Conservation (phyloP, 768 basidiomycete species). For the Lepiota venenata region DNA sequence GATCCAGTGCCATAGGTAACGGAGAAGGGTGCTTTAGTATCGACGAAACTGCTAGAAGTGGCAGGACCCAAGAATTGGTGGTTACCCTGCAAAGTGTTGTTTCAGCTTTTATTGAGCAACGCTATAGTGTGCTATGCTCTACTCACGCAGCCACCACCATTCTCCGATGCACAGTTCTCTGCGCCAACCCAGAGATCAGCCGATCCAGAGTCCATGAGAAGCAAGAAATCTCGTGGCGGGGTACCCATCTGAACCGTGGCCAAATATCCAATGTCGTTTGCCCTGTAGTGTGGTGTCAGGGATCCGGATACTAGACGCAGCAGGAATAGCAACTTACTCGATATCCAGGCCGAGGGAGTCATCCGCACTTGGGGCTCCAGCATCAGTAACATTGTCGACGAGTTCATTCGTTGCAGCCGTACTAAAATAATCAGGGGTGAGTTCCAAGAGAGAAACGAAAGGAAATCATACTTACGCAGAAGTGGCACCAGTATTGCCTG, state of each 20-base stretch:
- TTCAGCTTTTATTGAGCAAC: background rate
- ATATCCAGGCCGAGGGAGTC: constrained; percentile 54
- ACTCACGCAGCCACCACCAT: constrained; percentile 29
- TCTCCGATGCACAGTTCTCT: constrained; percentile 37
- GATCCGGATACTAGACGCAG: constrained; percentile 25
- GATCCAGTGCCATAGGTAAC: constrained; percentile 52
- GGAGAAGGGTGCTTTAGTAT: constrained; percentile 43
- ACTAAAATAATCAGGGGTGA: background rate
- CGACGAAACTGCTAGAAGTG: constrained; percentile 54
- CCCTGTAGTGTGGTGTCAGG: background rate
- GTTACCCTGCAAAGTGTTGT: constrained; percentile 24
- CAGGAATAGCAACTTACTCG: constrained; percentile 35
- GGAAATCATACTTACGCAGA: background rate
- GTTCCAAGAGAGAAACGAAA: constrained; percentile 7
- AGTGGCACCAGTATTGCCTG: background rate
- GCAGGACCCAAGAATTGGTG: constrained; percentile 50
- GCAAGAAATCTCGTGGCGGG: constrained; percentile 40
- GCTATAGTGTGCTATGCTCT: background rate
- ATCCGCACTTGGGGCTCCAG: constrained; percentile 14
- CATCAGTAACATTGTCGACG: constrained; percentile 11
- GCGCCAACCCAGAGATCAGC: constrained; percentile 60
- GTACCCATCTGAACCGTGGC: constrained; percentile 36
- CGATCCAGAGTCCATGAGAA: constrained; percentile 63
- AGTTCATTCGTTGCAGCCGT: background rate
- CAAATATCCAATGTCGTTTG: constrained; percentile 3